Base-by-base conservation (phyloP, 495 filamentous ascomycete genomes). In the Aspergillus carlsbadensis region DNA sequence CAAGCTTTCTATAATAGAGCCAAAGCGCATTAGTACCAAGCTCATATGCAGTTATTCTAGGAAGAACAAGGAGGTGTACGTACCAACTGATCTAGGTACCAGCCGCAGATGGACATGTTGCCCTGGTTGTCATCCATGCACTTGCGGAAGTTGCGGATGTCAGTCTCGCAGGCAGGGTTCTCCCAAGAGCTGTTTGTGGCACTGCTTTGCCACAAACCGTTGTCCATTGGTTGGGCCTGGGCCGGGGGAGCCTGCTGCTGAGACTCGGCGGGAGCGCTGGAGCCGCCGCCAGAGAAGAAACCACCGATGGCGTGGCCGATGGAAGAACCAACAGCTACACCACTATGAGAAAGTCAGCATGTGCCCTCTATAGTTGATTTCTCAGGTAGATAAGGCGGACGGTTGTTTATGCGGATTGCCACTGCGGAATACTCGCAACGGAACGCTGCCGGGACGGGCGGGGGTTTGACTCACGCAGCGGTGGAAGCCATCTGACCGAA, bases 51-150 rank as follows among this genome's bases (percentile, higher is more conserved):
- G 26, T 29, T 22, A 35, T 35, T 35, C 20, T 46, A 31, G 18
- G 34, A 47, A 10, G 15, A 36, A 44, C 31, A 35, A 29, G 42
- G 24, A 15, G n/a, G n/a, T n/a, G 43, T 3, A 72, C 71, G 48
- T 73, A 85, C 81, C 70, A 98, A 78, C 83, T 98, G 94, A 73
- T 98, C 93, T 64, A 98, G 73, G 71, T 98, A 98, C 94, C 94
- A 98, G 59, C 87, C 85, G 77, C 94, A 98, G 65, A 96, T 96
- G 70, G 88, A 86, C 87, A 98, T 86, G 71, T 94, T 88, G 54
- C 95, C 95, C 65, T 84, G 72, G 72, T 98, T 87, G 63, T 98
- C 87, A 68, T 97, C 91, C 84, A 98, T 84, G 82, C 94, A 98
- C 75, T 87, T 85, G 59, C 91, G 91, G 84, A 98, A 96, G 73